Evolutionary conservation across 2,329 filamentous ascomycete genomes (phyloP).

Genomic region (Exophiala spinifera): DNA sequence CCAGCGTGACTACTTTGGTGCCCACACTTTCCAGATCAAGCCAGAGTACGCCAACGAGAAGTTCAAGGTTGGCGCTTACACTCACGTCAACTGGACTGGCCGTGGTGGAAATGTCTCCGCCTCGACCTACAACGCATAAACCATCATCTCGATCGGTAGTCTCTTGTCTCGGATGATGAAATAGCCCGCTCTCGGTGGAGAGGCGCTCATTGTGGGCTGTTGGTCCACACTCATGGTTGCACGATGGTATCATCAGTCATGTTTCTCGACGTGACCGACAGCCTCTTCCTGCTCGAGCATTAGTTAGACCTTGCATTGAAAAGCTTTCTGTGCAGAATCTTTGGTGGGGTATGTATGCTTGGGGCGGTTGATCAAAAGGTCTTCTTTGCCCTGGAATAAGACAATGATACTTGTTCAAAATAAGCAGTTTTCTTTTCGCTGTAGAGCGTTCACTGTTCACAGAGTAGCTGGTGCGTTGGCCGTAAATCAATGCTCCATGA

Average conservation of each 20-base stretch:
- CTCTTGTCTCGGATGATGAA: not conserved
- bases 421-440: no score
- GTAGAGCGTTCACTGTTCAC: no score
- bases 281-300: not conserved
- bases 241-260: not conserved
- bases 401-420: not conserved
- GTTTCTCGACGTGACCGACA: not conserved
- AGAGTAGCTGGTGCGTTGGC: no score
- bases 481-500: no score
- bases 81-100: constrained; percentile 99
- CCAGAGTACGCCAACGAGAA: constrained; percentile 71
- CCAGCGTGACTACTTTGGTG: constrained; percentile 99
- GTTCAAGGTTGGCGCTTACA: constrained; percentile 81
- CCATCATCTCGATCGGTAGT: not conserved
- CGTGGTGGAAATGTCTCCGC: constrained; percentile 95
- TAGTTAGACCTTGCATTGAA: constrained; percentile 2
- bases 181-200: not conserved
- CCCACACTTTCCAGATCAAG: constrained; percentile 87
- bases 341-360: constrained; percentile 4
- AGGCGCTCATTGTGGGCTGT: not conserved
- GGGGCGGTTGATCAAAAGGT: not conserved
- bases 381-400: not conserved
- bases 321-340: constrained; percentile 1
- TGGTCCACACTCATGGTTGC: not conserved
- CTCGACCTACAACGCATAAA: constrained; percentile 94